Conservation (phyloP, 1,284 basidiomycete species). For the Malassezia sympodialis region DNA sequence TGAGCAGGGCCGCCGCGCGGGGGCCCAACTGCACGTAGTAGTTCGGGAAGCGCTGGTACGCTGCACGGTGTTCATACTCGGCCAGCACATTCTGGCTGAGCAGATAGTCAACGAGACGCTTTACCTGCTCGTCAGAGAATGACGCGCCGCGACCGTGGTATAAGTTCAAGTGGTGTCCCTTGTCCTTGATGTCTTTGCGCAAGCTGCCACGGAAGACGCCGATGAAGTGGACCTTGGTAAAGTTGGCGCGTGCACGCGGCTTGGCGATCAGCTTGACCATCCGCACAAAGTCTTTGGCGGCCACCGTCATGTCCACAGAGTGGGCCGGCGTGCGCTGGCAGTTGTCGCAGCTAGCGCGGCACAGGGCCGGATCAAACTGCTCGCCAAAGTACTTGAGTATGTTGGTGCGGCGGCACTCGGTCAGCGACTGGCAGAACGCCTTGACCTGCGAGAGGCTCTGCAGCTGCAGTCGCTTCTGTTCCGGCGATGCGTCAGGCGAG, state of each 20-base stretch:
- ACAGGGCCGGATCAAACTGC: constrained; percentile 56
- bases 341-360: constrained; percentile 64
- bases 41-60: constrained; percentile 15
- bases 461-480: constrained; percentile 57
- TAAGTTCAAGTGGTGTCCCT: constrained; percentile 51
- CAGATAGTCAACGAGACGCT: constrained; percentile 14
- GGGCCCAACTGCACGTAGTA: constrained; percentile 11
- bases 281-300: constrained; percentile 54
- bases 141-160: constrained; percentile 14
- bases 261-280: constrained; percentile 54
- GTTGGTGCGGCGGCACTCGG: constrained; percentile 75
- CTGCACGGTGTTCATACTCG: constrained; percentile 9
- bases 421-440: constrained; percentile 67
- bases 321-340: constrained; percentile 51
- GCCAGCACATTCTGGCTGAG: constrained; percentile 1
- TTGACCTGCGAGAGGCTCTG: constrained; percentile 58
- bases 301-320: constrained; percentile 54
- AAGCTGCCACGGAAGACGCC: constrained; percentile 60
- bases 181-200: constrained; percentile 52
- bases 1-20: background rate
- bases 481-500: constrained; percentile 50
- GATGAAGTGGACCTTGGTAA: constrained; percentile 51
- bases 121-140: constrained; percentile 8
- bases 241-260: constrained; percentile 49
- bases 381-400: constrained; percentile 66